Evolutionary conservation across 2,329 filamentous ascomycete species (phyloP), one percentile per base, ranked within the genome.

Genomic region (Hymenoscyphus linearis): DNA sequence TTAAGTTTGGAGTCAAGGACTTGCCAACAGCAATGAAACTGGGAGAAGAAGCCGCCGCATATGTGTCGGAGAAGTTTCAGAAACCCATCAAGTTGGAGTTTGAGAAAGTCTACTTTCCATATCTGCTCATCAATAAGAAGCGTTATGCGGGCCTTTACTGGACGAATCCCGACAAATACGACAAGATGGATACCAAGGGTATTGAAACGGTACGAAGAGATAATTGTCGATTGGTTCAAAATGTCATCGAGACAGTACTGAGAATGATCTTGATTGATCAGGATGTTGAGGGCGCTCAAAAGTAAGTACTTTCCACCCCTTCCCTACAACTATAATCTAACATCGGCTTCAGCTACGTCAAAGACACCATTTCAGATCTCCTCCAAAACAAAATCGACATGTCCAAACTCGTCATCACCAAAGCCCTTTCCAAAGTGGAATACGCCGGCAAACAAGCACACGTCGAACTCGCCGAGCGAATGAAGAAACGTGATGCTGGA

Each of bases 101-200:
- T 76, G 95, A 99, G 75, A 99, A 99, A 77, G 93, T 99, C 0
- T 99, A 99, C 77, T 99, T 90, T 74, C 95, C 95, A 0, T 99
- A 99, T 73, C 82, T 99, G 36, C 82, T 99, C 57, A 99, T 99
- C 85, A 99, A 99, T 85, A 99, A 99, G 81, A 99, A 99, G 80
- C 89, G 95, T 65, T 99, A 99, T 71, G 95, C 95, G 9, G 95
- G 95, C n/a, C 77, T 99, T 35, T 98, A 91, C 78, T 99, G 93
- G 93, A 99, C 95, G 4, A 95, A 89, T 67, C 85, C 93, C 0
- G 85, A 93, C 50, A 97, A 96, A 76, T 95, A 89, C 75, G 96
- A 99, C 82, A 99, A 98, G 81, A 99, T 99, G 96, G 95, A 99
- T 76, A 98, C 91, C 63, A 99, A 99, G 75, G 95, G 95, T 81